Base-by-base conservation (phyloP, 768 basidiomycete genomes). In the Hypholoma sublateritium region DNA sequence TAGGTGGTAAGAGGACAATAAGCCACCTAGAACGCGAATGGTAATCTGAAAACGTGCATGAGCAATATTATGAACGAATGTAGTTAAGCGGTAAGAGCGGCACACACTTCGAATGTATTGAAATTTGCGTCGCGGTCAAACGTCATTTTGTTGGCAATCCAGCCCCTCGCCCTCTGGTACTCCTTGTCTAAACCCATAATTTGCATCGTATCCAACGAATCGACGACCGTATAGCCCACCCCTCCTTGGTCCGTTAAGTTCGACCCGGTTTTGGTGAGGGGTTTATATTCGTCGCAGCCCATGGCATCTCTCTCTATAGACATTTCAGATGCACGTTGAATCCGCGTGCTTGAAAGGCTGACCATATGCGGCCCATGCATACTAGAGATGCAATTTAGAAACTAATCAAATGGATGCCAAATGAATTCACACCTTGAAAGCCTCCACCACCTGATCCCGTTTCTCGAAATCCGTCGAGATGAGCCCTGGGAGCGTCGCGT, bases 251-350 rank as follows among this genome's bases (percentile, higher is more conserved):
- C 66, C 0, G 89, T 88, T 24, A 98, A 77, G 67, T 98, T 95
- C 7, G 84, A 80, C 1, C 96, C 95, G 16, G 69, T 75, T 57
- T 80, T 80, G 34, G 82, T 80, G 22, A 98, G 78, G 0, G 96
- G 95, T 65, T 95, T 91, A 65, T 94, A 97, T 67, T 96, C 93
- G 73, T 98, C 95, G 51, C 80, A 79, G 3, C 95, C 95, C 86
- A 94, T 95, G 5, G 95, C 95, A 67, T 97, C 87, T 59, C 86
- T 77, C 74, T 95, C 94, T 94, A 19, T 25, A 24, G 41, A 9
- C 45, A 21, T 19, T n/a, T 56, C 21, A 45, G n/a, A 34, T 12
- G 25, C 25, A 48, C 32, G 55, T 25, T 11, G 44, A 9, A 16
- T 19, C 25, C 25, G 5, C 21, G 34, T 21, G 24, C 13, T 24